phyloP scores from a whole-genome alignment of 1,284 basidiomycete species.

The Cutaneotrichosporon dermatis region DNA sequence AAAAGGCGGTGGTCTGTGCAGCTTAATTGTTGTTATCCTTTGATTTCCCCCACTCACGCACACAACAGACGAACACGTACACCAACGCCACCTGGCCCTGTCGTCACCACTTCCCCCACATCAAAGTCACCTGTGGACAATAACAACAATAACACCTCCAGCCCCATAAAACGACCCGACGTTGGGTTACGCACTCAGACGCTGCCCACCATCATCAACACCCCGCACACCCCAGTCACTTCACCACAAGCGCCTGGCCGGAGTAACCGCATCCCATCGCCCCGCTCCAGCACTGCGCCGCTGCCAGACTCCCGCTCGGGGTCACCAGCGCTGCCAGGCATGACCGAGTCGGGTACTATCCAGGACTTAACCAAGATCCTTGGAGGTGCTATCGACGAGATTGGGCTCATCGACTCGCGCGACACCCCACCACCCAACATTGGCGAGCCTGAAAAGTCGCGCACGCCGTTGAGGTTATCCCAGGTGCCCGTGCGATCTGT shows the following conservation, averaged over 20 bases:
- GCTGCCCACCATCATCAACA: constrained; percentile 34
- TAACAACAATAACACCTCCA: not conserved
- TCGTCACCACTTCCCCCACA: not conserved
- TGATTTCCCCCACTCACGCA: not conserved
- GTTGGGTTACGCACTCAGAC: not conserved
- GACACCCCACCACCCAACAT: constrained; percentile 38
- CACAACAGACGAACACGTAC: not conserved
- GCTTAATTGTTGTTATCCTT: not conserved
- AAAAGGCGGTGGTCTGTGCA: not conserved
- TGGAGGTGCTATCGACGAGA: constrained; percentile 47
- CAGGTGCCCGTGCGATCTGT: constrained; percentile 3
- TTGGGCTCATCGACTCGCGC: constrained; percentile 37
- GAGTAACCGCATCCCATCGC: not conserved
- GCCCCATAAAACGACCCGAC: not conserved
- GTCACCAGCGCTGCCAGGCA: not conserved
- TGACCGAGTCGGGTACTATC: constrained; percentile 24
- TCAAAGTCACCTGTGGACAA: not conserved
- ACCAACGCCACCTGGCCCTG: not conserved
- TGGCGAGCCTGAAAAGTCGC: constrained; percentile 20
- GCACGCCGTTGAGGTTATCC: not conserved
- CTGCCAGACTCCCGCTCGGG: not conserved
- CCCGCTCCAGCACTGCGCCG: constrained; percentile 3
- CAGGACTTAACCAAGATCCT: constrained; percentile 46
- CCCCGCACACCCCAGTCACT: constrained; percentile 18
- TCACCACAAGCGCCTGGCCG: constrained; percentile 6